Evolutionary conservation across 257 asterid genomes (phyloP), one percentile per base, ranked within the genome.

Genomic region (Eucommia ulmoides): DNA sequence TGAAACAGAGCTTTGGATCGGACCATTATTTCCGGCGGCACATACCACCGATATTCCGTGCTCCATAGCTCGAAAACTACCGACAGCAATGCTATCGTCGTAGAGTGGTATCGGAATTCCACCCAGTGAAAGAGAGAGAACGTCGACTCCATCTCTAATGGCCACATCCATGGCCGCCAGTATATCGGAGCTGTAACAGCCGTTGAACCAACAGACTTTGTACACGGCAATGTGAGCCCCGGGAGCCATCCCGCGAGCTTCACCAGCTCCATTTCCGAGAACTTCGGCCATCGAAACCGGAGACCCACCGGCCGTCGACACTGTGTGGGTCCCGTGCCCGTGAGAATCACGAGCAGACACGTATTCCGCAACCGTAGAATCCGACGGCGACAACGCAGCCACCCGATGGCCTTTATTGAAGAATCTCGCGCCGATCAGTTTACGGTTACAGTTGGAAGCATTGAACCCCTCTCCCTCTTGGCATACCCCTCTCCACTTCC

Each of bases 271-370:
- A 44, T 74, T 69, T 3, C 81, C 81, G 1, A 74, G 44, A 6
- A 74, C 74, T 54, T 74, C 66, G 3, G 81, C 75, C 26, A 69
- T 74, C 0, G 48, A 60, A 4, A 69, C 75, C 0, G 46, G 29
- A 19, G 72, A 45, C n/a, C 81, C 81, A 1, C 65, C 74, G 0
- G 81, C 77, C 1, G 77, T 74, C 4, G 70, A 56, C 4, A 77
- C 51, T 11, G 81, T 74, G 41, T 74, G 81, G 3, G 81, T 74
- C 0, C 81, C 81, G 18, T 74, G 81, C 18, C 77, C 81, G 0
- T 74, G 74, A 5, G 60, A 50, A 38, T 74, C 81, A 7, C 81
- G 68, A 7, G 74, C 74, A 0, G 77, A 66, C 23, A 65, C 60
- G 0, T 47, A 8, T 55, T 74, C 72, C 14, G 45, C 60, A 1